Evolutionary conservation across 2,329 filamentous ascomycete genomes (phyloP).

Genomic region (Alternaria infectoria): DNA sequence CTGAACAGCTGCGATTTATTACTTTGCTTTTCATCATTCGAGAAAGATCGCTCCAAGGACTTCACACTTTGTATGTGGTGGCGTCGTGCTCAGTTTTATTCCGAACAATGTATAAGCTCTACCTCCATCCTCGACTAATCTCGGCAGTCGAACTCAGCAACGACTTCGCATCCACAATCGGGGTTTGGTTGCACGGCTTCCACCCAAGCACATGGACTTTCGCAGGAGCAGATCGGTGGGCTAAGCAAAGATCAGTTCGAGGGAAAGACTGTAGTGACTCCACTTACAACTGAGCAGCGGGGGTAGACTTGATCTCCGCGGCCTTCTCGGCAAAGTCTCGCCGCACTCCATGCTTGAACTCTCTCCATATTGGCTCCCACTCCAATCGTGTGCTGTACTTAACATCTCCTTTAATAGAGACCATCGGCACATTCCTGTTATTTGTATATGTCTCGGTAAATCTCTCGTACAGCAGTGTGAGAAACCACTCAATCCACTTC

Average conservation of each 20-base stretch:
- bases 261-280: rapidly evolving
- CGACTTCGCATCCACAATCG: background rate
- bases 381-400: background rate
- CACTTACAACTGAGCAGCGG: background rate
- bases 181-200: rapidly evolving
- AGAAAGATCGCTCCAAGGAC: no score
- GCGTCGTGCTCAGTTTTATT: no score
- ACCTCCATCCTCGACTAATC: no score
- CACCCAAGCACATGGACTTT: background rate
- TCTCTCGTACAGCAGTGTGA: background rate
- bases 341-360: background rate
- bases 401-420: background rate
- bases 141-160: background rate
- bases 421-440: background rate
- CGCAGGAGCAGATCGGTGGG: background rate
- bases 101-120: no score
- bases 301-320: background rate
- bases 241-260: background rate
- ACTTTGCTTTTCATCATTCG: no score
- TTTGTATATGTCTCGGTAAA: rapidly evolving
- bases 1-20: no score
- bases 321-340: background rate
- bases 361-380: background rate
- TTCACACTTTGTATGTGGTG: no score
- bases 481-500: background rate